Evolutionary conservation across 805 yeast genomes (phyloP).

Genomic region (Ogataea methylovora): DNA sequence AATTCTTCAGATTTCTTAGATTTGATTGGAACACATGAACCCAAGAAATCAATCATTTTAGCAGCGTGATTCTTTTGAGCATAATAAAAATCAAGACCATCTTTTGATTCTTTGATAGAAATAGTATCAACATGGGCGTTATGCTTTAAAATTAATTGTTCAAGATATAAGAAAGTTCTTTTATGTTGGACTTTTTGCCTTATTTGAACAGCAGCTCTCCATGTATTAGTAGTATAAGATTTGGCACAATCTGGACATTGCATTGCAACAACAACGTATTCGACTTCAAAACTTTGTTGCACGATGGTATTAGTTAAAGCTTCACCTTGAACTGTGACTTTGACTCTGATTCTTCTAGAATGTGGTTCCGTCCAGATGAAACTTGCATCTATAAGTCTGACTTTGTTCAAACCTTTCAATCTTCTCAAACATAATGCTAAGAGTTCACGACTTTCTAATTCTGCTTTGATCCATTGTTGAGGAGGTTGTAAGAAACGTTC

Average conservation of each 20-base stretch:
- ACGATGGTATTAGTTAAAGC: conserved; percentile 87
- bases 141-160: conserved; percentile 88
- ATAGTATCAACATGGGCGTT: conserved; percentile 92
- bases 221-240: conserved; percentile 91
- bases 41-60: conserved; percentile 87
- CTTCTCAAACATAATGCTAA: conserved; percentile 85
- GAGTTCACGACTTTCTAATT: conserved; percentile 85
- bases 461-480: conserved; percentile 84
- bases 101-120: conserved; percentile 85
- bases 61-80: conserved; percentile 84
- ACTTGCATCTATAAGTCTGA: conserved; percentile 84
- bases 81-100: conserved; percentile 93
- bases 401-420: conserved; percentile 79
- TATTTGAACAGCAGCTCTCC: conserved; percentile 97
- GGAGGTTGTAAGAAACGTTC: conserved; percentile 96
- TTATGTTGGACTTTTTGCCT: conserved; percentile 97
- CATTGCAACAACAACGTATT: conserved; percentile 86
- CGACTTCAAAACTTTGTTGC: conserved; percentile 93
- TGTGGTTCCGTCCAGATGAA: conserved; percentile 99
- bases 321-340: conserved; percentile 93
- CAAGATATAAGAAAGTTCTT: conserved; percentile 91
- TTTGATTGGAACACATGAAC: conserved; percentile 78
- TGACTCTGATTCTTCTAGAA: conserved; percentile 86
- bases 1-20: conserved; percentile 84
- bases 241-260: conserved; percentile 99